Evolutionary conservation across 2,329 filamentous ascomycete species (phyloP).

Genomic region (Graphiopsis chlorocephala): DNA sequence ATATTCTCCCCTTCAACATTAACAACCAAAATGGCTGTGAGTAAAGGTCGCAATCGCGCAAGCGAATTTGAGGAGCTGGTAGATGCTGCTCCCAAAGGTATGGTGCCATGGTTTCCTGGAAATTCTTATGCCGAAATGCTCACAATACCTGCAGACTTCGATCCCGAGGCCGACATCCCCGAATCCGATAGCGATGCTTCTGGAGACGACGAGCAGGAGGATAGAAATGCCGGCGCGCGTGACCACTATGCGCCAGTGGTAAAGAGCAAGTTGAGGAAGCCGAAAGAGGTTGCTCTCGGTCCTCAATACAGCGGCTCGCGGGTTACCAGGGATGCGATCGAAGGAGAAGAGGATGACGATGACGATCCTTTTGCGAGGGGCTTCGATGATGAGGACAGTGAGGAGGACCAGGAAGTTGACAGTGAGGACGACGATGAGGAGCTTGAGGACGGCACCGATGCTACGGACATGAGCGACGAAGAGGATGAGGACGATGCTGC

Average conservation of each 20-base stretch:
- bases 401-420: slow-evolving; percentile 23
- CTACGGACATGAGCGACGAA: slow-evolving; percentile 46
- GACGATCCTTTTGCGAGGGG: slow-evolving; percentile 48
- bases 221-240: slow-evolving; percentile 57
- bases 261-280: slow-evolving; percentile 79
- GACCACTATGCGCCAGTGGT: slow-evolving; percentile 84
- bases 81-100: slow-evolving; percentile 31
- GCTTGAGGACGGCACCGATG: slow-evolving; percentile 30
- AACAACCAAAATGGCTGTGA: slow-evolving; percentile 25
- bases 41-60: slow-evolving; percentile 29
- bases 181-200: slow-evolving; percentile 52
- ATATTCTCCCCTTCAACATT: neutral
- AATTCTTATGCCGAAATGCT: slow-evolving; percentile 3
- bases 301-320: slow-evolving; percentile 76
- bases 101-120: neutral
- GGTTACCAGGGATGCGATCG: slow-evolving; percentile 67
- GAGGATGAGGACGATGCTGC: slow-evolving; percentile 38
- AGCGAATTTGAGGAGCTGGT: slow-evolving; percentile 30
- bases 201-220: slow-evolving; percentile 35
- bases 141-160: slow-evolving; percentile 61
- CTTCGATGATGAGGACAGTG: slow-evolving; percentile 45
- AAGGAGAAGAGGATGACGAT: slow-evolving; percentile 50
- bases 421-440: slow-evolving; percentile 19
- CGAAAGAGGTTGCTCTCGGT: slow-evolving; percentile 66
- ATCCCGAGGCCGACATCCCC: slow-evolving; percentile 64